Conservation (phyloP, 108 stramenopile genomes). For the Skeletonema marinoi region DNA sequence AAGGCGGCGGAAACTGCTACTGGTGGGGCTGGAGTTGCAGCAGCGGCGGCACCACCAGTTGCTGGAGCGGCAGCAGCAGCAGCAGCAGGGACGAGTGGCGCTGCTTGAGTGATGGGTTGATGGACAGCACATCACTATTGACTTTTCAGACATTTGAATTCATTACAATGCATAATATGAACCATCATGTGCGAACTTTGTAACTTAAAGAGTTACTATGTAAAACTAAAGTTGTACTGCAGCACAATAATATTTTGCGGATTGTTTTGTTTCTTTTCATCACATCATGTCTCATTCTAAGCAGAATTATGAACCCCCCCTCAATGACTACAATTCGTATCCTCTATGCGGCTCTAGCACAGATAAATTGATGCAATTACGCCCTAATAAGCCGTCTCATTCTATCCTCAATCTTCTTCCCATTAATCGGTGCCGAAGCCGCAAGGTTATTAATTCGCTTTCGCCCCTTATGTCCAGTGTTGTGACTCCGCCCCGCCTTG, state of each 20-base stretch:
- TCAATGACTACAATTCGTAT: neutral
- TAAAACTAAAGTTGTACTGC: neutral
- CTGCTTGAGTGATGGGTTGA: neutral
- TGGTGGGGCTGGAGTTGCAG: neutral
- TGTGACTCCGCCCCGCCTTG: slow-evolving; percentile 69
- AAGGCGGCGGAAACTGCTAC: neutral
- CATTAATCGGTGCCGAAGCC: slow-evolving; percentile 58
- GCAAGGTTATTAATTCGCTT: slow-evolving; percentile 64
- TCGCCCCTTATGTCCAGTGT: slow-evolving; percentile 79
- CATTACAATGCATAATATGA: neutral
- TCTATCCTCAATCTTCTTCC: slow-evolving; percentile 67
- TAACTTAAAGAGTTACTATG: too few relatives aligned
- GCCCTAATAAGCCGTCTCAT: slow-evolving; percentile 61
- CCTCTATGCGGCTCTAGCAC: neutral
- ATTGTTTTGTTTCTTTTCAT: too few relatives aligned
- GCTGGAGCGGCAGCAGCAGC: neutral
- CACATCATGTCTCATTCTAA: neutral
- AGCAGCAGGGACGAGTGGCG: neutral
- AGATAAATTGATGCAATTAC: neutral
- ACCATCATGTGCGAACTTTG: too few relatives aligned
- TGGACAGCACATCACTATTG: neutral
- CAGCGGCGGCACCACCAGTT: neutral
- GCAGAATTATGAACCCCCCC: neutral
- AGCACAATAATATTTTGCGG: neutral
- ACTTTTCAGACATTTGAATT: neutral